Conservation (phyloP, 179 eudicot species). For the Camellia oleifera region DNA sequence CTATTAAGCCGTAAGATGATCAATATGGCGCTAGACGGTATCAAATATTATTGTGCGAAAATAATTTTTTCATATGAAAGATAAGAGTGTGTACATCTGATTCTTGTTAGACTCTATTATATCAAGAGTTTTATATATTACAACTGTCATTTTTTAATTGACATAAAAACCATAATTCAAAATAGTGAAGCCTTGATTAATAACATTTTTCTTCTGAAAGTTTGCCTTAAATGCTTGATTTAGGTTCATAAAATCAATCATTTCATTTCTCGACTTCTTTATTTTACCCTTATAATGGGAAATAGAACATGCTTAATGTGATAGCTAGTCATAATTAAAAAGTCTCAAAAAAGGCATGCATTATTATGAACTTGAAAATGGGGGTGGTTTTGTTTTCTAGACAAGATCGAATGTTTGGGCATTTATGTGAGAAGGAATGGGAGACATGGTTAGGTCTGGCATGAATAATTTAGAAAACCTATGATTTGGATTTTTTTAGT, state of each 20-base stretch:
- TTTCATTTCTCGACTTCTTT: not conserved
- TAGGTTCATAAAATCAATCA: not conserved
- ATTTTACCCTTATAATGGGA: not conserved
- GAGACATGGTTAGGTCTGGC: constrained; percentile 28
- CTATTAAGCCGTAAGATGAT: too few species aligned
- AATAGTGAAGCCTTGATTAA: not conserved
- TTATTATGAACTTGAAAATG: constrained; percentile 1
- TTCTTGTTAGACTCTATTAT: too few species aligned
- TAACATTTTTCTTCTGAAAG: not conserved
- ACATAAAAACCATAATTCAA: not conserved
- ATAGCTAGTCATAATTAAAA: not conserved
- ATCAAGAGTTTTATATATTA: too few species aligned
- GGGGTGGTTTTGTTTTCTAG: constrained; percentile 3
- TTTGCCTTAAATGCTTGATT: not conserved
- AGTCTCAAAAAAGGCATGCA: not conserved
- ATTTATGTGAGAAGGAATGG: constrained; percentile 12
- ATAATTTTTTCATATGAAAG: too few species aligned
- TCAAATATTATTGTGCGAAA: too few species aligned
- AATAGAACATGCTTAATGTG: not conserved
- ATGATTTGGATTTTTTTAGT: constrained; percentile 29
- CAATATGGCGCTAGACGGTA: too few species aligned
- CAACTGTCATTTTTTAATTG: too few species aligned
- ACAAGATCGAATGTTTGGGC: constrained; percentile 21
- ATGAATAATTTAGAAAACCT: constrained; percentile 30
- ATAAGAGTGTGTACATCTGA: too few species aligned